Evolutionary conservation across 129 eudicot species (phyloP).

Genomic region (Oenanthe sinensis): DNA sequence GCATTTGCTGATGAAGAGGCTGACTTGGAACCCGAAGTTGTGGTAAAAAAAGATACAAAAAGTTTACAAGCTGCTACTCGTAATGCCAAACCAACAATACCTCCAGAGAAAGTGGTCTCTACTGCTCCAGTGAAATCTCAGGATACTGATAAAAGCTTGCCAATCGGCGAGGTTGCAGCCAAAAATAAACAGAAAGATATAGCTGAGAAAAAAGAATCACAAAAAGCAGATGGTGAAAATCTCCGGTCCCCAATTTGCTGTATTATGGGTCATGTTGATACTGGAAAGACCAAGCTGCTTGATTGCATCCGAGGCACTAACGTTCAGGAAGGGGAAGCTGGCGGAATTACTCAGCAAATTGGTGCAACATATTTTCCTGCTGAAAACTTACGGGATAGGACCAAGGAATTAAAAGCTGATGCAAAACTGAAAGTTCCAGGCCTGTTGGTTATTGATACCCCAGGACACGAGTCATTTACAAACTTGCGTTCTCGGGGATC

Average conservation of each 20-base stretch:
- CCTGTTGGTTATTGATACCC: constrained; percentile 89
- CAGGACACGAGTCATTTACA: constrained; percentile 91
- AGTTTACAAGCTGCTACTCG: constrained; percentile 17
- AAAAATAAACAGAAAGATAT: constrained; percentile 29
- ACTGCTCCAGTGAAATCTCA: constrained; percentile 11
- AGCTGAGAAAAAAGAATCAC: constrained; percentile 26
- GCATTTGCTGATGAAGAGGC: constrained; percentile 83
- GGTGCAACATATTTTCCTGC: constrained; percentile 97
- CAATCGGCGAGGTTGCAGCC: constrained; percentile 27
- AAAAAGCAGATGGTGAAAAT: constrained; percentile 37
- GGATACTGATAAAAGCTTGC: constrained; percentile 24
- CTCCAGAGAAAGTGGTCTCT: constrained; percentile 17
- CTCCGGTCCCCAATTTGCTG: constrained; percentile 97
- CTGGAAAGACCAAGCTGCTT: constrained; percentile 92
- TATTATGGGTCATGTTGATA: constrained; percentile 97
- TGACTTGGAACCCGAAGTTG: constrained; percentile 41
- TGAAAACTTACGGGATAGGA: constrained; percentile 85
- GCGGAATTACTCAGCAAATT: constrained; percentile 97
- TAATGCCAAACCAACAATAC: constrained; percentile 20
- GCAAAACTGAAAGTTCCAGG: constrained; percentile 90
- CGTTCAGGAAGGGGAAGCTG: constrained; percentile 99
- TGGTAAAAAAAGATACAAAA: constrained; percentile 48
- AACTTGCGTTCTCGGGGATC: constrained; percentile 93
- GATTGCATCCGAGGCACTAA: constrained; percentile 94
- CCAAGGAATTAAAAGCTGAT: constrained; percentile 91